Conservation (phyloP, 306 rosid genomes). For the Echinosophora koreensis region DNA sequence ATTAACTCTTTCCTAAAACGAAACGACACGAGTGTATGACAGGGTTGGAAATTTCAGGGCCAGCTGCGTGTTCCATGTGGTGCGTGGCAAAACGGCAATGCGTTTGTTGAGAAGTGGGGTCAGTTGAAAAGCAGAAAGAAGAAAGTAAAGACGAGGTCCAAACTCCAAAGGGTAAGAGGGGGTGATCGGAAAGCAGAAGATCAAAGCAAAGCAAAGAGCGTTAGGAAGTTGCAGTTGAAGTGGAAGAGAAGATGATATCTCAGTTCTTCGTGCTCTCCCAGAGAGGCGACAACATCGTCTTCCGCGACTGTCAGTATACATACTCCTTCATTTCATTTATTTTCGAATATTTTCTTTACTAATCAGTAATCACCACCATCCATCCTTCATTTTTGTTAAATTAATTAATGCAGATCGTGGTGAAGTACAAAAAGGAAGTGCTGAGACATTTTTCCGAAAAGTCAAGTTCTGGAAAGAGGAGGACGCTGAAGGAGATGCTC, state of each 20-base stretch:
- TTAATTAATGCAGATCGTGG: conserved; percentile 76
- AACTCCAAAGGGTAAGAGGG: not conserved
- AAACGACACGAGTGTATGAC: too few relatives aligned
- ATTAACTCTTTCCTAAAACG: too few relatives aligned
- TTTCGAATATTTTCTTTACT: not conserved
- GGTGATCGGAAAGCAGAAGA: not conserved
- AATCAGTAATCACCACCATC: not conserved
- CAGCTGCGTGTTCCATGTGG: not conserved
- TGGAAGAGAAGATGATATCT: conserved; percentile 63
- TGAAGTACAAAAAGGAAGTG: conserved; percentile 83
- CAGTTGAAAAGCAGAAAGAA: conserved; percentile 23
- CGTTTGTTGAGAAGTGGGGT: conserved; percentile 40
- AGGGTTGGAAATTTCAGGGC: not conserved
- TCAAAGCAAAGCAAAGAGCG: too few relatives aligned
- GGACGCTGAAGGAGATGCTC: conserved; percentile 90
- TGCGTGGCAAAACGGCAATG: conserved; percentile 49
- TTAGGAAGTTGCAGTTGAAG: not conserved
- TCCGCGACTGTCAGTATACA: conserved; percentile 75
- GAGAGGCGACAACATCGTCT: conserved; percentile 94
- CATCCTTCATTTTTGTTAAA: not conserved
- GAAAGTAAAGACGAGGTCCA: not conserved
- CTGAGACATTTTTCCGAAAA: conserved; percentile 88
- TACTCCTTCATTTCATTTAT: not conserved
- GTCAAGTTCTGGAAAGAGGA: conserved; percentile 93
- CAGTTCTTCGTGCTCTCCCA: conserved; percentile 96